phyloP scores from a whole-genome alignment of 2,329 filamentous ascomycete genomes.

The Fusarium sp. region DNA sequence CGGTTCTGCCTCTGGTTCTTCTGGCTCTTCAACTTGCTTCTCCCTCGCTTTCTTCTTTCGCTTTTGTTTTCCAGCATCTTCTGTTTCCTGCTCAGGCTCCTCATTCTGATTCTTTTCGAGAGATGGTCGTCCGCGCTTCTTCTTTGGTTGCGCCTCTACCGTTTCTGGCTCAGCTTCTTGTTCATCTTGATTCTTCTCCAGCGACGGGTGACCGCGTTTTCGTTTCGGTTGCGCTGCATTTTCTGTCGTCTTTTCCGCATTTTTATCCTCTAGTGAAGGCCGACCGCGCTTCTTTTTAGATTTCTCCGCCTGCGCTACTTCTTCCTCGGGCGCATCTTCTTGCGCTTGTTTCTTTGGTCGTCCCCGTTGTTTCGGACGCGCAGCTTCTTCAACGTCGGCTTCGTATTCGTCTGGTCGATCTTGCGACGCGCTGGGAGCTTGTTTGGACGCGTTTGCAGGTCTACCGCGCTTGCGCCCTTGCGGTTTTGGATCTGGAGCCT shows the following conservation, averaged over 20 bases:
- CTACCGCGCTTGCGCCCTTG: conserved; percentile 59
- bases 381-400: conserved; percentile 43
- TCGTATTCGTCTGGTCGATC: conserved; percentile 40
- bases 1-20: conserved; percentile 9
- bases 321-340: conserved; percentile 11
- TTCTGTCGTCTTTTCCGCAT: conserved; percentile 18
- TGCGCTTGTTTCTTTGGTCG: conserved; percentile 23
- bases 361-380: conserved; percentile 40
- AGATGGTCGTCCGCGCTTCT: conserved; percentile 53
- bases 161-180: conserved; percentile 4
- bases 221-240: conserved; percentile 47
- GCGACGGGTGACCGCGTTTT: conserved; percentile 52
- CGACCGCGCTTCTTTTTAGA: conserved; percentile 47
- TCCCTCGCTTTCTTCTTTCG: conserved; percentile 27
- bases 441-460: conserved; percentile 56
- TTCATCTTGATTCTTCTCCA: conserved; percentile 27
- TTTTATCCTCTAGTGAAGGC: conserved; percentile 38
- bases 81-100: not conserved
- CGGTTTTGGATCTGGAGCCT: conserved; percentile 46
- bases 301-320: conserved; percentile 20
- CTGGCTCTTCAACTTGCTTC: conserved; percentile 7
- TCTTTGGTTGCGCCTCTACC: conserved; percentile 47
- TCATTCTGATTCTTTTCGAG: conserved; percentile 27
- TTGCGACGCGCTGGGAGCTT: conserved; percentile 44
- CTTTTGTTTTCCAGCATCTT: conserved; percentile 31